Evolutionary conservation across 2,329 filamentous ascomycete genomes (phyloP), one percentile per base, ranked within the genome.

Genomic region (Xylariales sp.): DNA sequence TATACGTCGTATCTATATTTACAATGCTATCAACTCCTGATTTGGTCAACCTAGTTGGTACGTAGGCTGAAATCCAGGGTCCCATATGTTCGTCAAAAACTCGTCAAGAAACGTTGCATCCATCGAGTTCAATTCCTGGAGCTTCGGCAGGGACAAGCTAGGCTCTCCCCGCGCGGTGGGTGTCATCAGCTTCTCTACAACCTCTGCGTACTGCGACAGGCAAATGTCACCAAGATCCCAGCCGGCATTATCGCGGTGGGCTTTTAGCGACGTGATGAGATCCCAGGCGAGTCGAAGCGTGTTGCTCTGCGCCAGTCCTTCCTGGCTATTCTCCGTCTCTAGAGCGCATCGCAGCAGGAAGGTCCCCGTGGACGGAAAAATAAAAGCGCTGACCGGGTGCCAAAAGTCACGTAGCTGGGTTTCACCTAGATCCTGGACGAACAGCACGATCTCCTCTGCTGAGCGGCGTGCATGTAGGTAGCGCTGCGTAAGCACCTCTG

Each of bases 151-250:
- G 6, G 33, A 15, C 8, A 12, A 14, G 18, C 21, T 23, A 6
- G 19, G n/a, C 4, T 10, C 21, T 8, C 18, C 23, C 13, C 17
- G n/a, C n/a, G 23, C 15, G 11, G 23, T 11, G 5, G 58, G n/a
- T 5, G 53, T 50, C 8, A 62, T 43, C 3, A 70, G 51, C 46
- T 65, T 72, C 20, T 74, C 66, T 0, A 74, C 56, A 11, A 73
- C 50, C 10, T 72, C 69, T 5, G 58, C 53, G 43, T 72, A 66
- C 33, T 73, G 67, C 0, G 62, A 59, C 2, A 76, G 51, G 41
- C 71, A 75, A 5, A 70, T 60, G 33, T 75, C 70, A 0, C 61
- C 71, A 2, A 76, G 52, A 41, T 76, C 72, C 72, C 73, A 76
- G 0, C 48, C 55, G 29, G 53, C 55, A 5, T 56, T 50, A 14